Evolutionary conservation across 495 filamentous ascomycete genomes (phyloP).

Genomic region (Glarea lozoyensis): DNA sequence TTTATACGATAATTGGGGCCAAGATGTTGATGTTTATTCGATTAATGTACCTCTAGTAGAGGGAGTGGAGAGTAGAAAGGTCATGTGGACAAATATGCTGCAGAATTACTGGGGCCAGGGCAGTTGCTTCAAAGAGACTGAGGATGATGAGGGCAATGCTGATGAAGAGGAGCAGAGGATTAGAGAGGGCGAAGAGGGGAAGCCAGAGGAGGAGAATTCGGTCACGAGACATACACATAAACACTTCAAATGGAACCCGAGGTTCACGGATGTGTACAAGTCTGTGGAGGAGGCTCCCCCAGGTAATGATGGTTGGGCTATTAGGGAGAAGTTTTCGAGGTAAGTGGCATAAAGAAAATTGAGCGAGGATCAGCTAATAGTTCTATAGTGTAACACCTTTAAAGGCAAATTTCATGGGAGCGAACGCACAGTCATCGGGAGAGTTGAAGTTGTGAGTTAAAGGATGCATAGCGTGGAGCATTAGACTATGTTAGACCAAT

Average conservation of each 20-base stretch:
- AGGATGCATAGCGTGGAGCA: conserved; percentile 31
- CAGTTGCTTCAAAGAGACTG: conserved; percentile 72
- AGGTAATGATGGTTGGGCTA: conserved; percentile 92
- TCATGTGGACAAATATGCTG: conserved; percentile 73
- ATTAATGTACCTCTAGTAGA: conserved; percentile 80
- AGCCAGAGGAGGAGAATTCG: conserved; percentile 21
- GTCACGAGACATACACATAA: conserved; percentile 50
- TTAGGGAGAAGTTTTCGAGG: conserved; percentile 85
- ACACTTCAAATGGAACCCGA: conserved; percentile 91
- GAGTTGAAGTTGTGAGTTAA: conserved; percentile 94
- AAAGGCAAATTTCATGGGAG: conserved; percentile 86
- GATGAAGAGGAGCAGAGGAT: conserved; percentile 58
- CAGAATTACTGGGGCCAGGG: conserved; percentile 82
- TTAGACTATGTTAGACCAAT: conserved; percentile 23
- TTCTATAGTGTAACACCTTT: conserved; percentile 71
- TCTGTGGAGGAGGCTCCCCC: conserved; percentile 71
- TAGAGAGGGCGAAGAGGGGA: conserved; percentile 50
- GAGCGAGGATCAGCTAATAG: conserved; percentile 1
- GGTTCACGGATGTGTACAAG: conserved; percentile 74
- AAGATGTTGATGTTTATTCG: conserved; percentile 69
- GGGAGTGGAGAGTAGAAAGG: conserved; percentile 54
- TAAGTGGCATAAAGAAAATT: conserved; percentile 31
- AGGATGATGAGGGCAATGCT: conserved; percentile 48
- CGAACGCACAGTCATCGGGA: conserved; percentile 47
- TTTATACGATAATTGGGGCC: conserved; percentile 63